phyloP scores from a whole-genome alignment of 805 yeast species.

The Metschnikowia kofuensis region DNA sequence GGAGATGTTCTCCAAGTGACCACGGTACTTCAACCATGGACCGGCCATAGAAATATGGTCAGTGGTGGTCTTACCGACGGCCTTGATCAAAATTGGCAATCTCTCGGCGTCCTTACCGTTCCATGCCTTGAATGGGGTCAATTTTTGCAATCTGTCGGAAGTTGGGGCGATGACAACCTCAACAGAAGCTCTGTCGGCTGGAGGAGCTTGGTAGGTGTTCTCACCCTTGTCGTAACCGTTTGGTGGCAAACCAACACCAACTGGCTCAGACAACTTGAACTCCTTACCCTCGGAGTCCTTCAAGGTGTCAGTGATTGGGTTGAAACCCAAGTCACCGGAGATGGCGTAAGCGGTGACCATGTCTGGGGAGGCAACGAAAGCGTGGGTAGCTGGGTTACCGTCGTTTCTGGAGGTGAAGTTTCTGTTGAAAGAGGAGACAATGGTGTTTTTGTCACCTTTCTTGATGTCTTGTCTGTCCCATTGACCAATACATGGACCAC shows the following conservation, averaged over 20 bases:
- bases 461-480: constrained; percentile 95
- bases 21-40: constrained; percentile 99
- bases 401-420: constrained; percentile 97
- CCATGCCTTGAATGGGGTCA: constrained; percentile 94
- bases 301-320: constrained; percentile 90
- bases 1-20: constrained; percentile 97
- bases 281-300: constrained; percentile 86
- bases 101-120: constrained; percentile 88
- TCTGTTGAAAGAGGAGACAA: constrained; percentile 96
- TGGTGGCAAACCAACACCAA: constrained; percentile 86
- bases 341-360: constrained; percentile 93
- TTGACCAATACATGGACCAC: constrained; percentile 99
- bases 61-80: constrained; percentile 97
- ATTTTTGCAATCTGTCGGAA: constrained; percentile 93
- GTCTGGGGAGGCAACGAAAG: constrained; percentile 96
- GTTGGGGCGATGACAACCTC: constrained; percentile 77
- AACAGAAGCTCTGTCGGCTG: constrained; percentile 75
- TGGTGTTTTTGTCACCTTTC: constrained; percentile 94
- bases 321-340: constrained; percentile 94
- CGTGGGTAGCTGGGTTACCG: constrained; percentile 96
- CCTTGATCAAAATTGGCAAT: constrained; percentile 93
- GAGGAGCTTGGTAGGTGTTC: constrained; percentile 97
- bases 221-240: constrained; percentile 91
- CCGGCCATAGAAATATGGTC: constrained; percentile 99
- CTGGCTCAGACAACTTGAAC: constrained; percentile 84